Percentiles rank a stretch among this genome's conserved stretches.
These are phyloP conservation scores for Chrysoporthe cubensis DNA, from an alignment of 2,329 filamentous ascomycete genomes.

Conservation along the genomic window DNA sequence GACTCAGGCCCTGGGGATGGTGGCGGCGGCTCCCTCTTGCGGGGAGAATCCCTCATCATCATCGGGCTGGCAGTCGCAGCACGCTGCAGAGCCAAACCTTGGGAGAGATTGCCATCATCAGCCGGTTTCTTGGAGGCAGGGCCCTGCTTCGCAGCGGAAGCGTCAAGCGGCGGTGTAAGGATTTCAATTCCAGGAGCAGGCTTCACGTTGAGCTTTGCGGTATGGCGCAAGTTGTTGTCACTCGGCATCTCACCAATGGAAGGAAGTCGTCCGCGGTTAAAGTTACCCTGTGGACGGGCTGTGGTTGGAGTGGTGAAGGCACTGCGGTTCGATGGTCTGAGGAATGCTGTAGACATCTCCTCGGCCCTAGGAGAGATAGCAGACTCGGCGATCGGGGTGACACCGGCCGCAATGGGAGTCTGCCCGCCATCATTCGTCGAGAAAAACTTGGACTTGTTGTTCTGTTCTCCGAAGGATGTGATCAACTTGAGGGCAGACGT, in stretches of 20 bases:
- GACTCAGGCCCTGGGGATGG: constrained; percentile 71
- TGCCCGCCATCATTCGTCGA: constrained; percentile 57
- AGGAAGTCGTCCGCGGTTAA: constrained; percentile 68
- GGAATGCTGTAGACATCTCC: constrained; percentile 68
- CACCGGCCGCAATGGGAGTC: constrained; percentile 81
- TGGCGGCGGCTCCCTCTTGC: constrained; percentile 55
- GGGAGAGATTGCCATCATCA: constrained; percentile 47
- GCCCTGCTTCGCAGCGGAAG: constrained; percentile 28
- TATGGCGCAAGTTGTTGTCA: constrained; percentile 38
- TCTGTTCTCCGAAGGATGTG: constrained; percentile 76
- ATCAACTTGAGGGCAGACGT: constrained; percentile 87
- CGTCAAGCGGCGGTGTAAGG: constrained; percentile 30
- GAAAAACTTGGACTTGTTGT: constrained; percentile 67
- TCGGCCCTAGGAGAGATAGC: constrained; percentile 72
- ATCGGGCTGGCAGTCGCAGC: constrained; percentile 71
- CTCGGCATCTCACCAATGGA: constrained; percentile 74
- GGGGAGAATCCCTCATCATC: constrained; percentile 59
- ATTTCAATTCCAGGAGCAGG: constrained; percentile 20
- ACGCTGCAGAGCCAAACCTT: constrained; percentile 58
- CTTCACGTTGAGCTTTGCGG: constrained; percentile 31
- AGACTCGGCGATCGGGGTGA: constrained; percentile 85
- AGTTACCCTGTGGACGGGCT: constrained; percentile 63
- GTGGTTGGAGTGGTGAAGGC: constrained; percentile 72
- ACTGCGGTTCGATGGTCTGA: constrained; percentile 69
- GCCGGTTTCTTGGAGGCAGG: constrained; percentile 44